Percentiles rank a stretch among this genome's conserved stretches.
Evolutionary conservation across 2,329 filamentous ascomycete species (phyloP).

Genomic region (Paramyrothecium sp.): DNA sequence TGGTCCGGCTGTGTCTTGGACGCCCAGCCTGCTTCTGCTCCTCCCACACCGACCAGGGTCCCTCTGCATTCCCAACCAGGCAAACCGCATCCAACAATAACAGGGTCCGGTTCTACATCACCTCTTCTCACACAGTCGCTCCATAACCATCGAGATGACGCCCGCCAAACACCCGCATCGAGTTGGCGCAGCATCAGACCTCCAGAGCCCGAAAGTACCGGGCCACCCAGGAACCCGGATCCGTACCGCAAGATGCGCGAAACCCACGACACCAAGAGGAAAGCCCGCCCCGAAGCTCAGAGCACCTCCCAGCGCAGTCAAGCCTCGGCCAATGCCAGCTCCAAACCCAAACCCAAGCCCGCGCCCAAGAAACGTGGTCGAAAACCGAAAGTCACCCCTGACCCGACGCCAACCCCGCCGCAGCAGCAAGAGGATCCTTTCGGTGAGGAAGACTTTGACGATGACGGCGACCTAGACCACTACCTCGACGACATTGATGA

Average conservation of each 20-base stretch:
- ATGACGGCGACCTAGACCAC: constrained; percentile 4
- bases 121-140: not conserved
- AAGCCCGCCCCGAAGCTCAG: not conserved
- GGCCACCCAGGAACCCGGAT: not conserved
- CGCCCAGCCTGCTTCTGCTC: not conserved
- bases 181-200: not conserved
- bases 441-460: constrained; percentile 7
- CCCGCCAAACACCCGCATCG: not conserved
- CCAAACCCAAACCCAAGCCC: constrained; percentile 6
- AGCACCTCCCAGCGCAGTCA: not conserved
- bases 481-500: constrained; percentile 16
- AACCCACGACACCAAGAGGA: not conserved
- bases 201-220: not conserved
- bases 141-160: not conserved
- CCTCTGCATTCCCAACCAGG: not conserved
- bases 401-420: not conserved
- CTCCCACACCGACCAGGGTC: not conserved
- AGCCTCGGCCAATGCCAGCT: not conserved
- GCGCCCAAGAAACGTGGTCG: constrained; percentile 23
- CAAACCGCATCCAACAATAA: not conserved
- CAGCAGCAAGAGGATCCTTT: not conserved
- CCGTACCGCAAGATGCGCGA: not conserved
- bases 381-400: constrained; percentile 16
- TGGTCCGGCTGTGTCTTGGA: not conserved
- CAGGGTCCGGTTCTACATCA: not conserved